Conservation (phyloP, 345 rosid genomes). For the Rhodamnia rubescens region DNA sequence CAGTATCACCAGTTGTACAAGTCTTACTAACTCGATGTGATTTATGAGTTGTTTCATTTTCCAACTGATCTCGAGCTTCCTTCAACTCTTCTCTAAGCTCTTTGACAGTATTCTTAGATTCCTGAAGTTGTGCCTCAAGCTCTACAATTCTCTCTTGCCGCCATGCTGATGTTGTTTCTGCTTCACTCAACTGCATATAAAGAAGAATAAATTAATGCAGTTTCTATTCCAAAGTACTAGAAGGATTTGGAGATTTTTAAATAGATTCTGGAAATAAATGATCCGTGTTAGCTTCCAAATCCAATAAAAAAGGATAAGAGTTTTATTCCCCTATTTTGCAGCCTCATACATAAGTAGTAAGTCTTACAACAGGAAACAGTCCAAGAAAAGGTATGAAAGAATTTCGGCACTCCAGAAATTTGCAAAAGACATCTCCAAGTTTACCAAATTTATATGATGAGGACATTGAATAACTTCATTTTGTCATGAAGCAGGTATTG, state of each 20-base stretch:
- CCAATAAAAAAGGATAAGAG: neutral
- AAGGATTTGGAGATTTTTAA: neutral
- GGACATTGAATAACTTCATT: neutral
- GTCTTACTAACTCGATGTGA: constrained; percentile 8
- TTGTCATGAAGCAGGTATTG: neutral
- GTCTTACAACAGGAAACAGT: neutral
- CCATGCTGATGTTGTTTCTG: constrained; percentile 36
- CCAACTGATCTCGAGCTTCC: constrained; percentile 51
- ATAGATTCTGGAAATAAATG: neutral
- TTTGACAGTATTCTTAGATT: constrained; percentile 77
- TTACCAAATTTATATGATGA: neutral
- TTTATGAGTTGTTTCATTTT: constrained; percentile 18
- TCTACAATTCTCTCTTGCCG: constrained; percentile 63
- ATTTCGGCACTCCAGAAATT: neutral
- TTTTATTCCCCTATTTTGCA: neutral
- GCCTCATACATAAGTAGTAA: neutral
- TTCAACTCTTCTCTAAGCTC: constrained; percentile 74
- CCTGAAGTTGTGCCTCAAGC: constrained; percentile 84
- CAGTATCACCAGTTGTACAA: constrained; percentile 3
- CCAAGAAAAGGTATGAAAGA: neutral
- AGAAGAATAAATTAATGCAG: neutral
- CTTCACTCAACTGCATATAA: constrained; percentile 51
- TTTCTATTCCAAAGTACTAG: neutral
- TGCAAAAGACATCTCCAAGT: neutral
- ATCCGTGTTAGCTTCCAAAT: neutral